Evolutionary conservation across 345 rosid species (phyloP), one percentile per base, ranked within the genome.

Genomic region (Moricandia moricandioides): DNA sequence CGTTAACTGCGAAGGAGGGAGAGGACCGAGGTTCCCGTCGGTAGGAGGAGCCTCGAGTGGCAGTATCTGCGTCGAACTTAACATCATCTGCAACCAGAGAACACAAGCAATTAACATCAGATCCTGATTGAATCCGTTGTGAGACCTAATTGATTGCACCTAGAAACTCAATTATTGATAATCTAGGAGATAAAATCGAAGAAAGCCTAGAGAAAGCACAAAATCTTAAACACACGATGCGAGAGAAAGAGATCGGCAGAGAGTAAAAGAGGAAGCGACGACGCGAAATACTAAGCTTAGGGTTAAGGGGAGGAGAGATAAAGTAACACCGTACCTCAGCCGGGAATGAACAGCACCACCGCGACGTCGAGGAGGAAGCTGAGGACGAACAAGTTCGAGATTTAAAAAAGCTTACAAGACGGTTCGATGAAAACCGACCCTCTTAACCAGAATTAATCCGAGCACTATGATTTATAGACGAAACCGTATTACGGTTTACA

Each of bases 21-120:
- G 84, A 6, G 88, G 76, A 31, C 88, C 88, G 24, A 86, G 82
- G 62, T 87, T 70, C 60, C 96, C 96, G 74, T 85, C 87, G 0
- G 81, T 16, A 6, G 96, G 87, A 60, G 97, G 94, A 51, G 96
- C 97, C 31, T 92, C 91, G 27, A 92, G 92, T 16, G 88, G 86
- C 81, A 92, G 83, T 34, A 88, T 92, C 31, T 88, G 82, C 69
- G 70, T 40, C 8, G 85, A 65, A 55, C 87, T 74, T 1, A 84
- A 79, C 96, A 89, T 92, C 69, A 67, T 68, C 81, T 73, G 78
- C 40, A 39, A 73, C 70, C 45, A 49, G 4, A 34, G 39, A 43
- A 12, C 1, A 31, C 5, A 63, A 12, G 16, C 29, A 17, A 69
- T 52, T 4, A 63, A 54, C 16, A 7, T 63, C 54, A 54, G 47